A percentile compares a stretch with the other conserved stretches of the same genome.
phyloP scores from a whole-genome alignment of 768 basidiomycete species.

The Tricholoma bakamatsutake region DNA sequence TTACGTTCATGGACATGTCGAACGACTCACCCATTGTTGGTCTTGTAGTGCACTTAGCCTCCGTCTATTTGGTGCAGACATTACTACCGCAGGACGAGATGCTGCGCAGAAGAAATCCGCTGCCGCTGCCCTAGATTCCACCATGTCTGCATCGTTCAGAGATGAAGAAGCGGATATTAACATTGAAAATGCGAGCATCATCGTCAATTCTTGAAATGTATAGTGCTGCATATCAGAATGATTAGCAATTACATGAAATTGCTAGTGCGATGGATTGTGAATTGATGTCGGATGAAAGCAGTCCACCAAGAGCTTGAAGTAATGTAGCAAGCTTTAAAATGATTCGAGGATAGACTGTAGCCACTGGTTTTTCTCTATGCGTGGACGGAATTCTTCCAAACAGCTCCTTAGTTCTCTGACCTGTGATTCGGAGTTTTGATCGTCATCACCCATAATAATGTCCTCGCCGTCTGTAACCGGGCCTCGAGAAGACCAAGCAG shows the following conservation, averaged over 20 bases:
- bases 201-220: neutral
- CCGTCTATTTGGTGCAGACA: constrained; percentile 77
- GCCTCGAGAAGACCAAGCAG: constrained; percentile 44
- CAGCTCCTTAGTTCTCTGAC: constrained; percentile 51
- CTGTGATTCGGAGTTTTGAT: constrained; percentile 33
- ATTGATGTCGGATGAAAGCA: neutral
- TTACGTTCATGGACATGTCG: neutral
- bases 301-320: neutral
- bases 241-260: neutral
- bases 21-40: constrained; percentile 1
- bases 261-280: neutral
- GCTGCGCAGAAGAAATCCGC: constrained; percentile 14
- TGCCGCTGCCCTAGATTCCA: neutral
- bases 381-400: constrained; percentile 58
- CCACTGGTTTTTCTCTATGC: constrained; percentile 79
- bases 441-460: constrained; percentile 33
- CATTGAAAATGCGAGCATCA: neutral
- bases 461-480: constrained; percentile 46
- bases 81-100: constrained; percentile 48
- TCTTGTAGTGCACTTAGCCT: constrained; percentile 75
- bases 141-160: neutral
- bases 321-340: constrained; percentile 14
- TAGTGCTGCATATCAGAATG: neutral
- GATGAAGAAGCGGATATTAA: neutral
- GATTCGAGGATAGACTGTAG: constrained; percentile 50